Evolutionary conservation across 1,284 basidiomycete genomes (phyloP).

Genomic region (Irpex sp.): DNA sequence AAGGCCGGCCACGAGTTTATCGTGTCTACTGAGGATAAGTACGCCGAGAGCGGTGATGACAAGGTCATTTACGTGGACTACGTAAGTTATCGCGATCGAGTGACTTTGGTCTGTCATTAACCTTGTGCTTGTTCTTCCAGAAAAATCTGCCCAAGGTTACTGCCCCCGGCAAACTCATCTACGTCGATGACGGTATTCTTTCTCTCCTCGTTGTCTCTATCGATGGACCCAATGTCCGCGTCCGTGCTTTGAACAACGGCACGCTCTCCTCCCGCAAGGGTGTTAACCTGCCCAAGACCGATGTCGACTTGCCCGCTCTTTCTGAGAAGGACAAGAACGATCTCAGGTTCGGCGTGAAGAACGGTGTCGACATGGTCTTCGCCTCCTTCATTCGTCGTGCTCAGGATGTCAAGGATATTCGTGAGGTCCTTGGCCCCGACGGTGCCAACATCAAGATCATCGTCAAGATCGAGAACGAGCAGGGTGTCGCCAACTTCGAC

Average conservation of each 20-base stretch:
- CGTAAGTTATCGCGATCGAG: constrained; percentile 42
- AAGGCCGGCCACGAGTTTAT: constrained; percentile 93
- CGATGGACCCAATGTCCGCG: constrained; percentile 76
- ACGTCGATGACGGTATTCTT: constrained; percentile 96
- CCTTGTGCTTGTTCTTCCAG: constrained; percentile 33
- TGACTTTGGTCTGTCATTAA: constrained; percentile 3
- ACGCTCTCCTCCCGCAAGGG: constrained; percentile 96
- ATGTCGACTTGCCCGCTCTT: constrained; percentile 96
- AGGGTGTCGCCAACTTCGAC: constrained; percentile 96
- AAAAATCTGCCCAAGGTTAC: constrained; percentile 94
- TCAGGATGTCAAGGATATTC: constrained; percentile 90
- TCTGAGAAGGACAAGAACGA: constrained; percentile 99
- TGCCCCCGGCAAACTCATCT: constrained; percentile 92
- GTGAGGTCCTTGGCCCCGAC: constrained; percentile 85
- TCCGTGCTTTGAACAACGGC: constrained; percentile 93
- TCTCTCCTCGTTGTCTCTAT: constrained; percentile 91
- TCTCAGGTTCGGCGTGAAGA: constrained; percentile 93
- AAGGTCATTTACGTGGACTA: constrained; percentile 91
- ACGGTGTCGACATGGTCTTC: constrained; percentile 98
- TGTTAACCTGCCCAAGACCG: constrained; percentile 98
- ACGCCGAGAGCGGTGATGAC: constrained; percentile 78
- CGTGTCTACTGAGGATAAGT: constrained; percentile 83
- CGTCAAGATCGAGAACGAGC: constrained; percentile 98
- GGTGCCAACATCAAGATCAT: constrained; percentile 96
- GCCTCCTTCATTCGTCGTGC: constrained; percentile 95